These are phyloP conservation scores for Jasminum sambac DNA, from an alignment of 257 asterid genomes.

Conservation along the genomic window DNA sequence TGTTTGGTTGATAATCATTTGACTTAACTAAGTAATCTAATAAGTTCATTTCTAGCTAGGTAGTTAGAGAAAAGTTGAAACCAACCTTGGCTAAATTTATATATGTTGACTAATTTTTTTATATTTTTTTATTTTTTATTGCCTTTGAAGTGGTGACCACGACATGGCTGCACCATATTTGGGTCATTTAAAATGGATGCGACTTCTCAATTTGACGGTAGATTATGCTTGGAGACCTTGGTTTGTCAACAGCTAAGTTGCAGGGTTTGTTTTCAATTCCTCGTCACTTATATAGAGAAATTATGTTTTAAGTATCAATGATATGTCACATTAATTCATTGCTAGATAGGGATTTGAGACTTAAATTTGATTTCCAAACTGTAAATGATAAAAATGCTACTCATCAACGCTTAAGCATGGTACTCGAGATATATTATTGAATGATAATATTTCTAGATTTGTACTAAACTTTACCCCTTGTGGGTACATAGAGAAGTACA, in stretches of 20 bases:
- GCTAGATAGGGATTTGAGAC: not conserved
- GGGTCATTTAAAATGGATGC: constrained; percentile 19
- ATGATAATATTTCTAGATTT: too few species aligned
- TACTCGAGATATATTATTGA: too few species aligned
- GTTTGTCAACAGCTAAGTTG: constrained; percentile 16
- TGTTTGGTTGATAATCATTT: too few species aligned
- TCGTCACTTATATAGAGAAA: not conserved
- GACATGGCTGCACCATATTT: constrained; percentile 13
- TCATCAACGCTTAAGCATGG: not conserved
- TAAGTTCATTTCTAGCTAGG: too few species aligned
- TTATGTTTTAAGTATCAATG: too few species aligned
- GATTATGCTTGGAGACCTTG: constrained; percentile 20
- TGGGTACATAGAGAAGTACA: constrained; percentile 20
- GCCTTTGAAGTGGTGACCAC: constrained; percentile 20
- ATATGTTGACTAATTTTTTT: too few species aligned
- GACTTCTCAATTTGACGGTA: constrained; percentile 14
- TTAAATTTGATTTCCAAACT: too few species aligned
- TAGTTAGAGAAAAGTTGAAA: too few species aligned
- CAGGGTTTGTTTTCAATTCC: constrained; percentile 21
- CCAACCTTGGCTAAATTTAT: too few species aligned
- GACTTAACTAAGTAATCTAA: too few species aligned
- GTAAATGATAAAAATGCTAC: not conserved
- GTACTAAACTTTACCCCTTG: not conserved
- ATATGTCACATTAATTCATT: not conserved
- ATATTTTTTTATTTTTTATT: too few species aligned